A percentile compares a stretch with the other conserved stretches of the same genome.
Conservation (phyloP, 345 rosid species). For the Psidium friedrichsthalianum region DNA sequence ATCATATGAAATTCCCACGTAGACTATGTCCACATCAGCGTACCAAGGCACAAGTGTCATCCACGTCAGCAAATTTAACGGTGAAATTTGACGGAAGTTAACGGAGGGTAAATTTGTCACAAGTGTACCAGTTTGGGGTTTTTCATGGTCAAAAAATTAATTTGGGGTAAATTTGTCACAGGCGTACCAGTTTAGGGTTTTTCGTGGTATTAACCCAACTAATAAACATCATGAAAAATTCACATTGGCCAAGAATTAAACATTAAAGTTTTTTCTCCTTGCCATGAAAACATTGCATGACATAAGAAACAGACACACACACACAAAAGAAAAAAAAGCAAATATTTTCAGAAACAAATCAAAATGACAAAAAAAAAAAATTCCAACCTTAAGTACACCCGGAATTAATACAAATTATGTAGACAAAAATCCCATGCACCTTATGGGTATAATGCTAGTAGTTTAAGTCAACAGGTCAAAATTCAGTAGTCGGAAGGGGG, state of each 20-base stretch:
- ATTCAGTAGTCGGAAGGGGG: background rate
- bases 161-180: too few relatives aligned
- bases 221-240: background rate
- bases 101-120: too few relatives aligned
- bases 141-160: too few relatives aligned
- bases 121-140: too few relatives aligned
- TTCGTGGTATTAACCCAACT: too few relatives aligned
- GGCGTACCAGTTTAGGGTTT: too few relatives aligned
- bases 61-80: too few relatives aligned
- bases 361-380: too few relatives aligned
- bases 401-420: background rate
- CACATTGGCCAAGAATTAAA: background rate
- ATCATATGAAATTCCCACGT: too few relatives aligned
- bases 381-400: background rate
- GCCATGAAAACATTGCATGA: background rate
- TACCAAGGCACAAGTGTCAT: too few relatives aligned
- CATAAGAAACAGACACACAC: background rate
- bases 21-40: too few relatives aligned
- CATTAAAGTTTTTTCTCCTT: background rate
- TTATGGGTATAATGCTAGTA: background rate
- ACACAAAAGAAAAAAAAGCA: background rate
- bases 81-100: too few relatives aligned
- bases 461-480: background rate
- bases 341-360: background rate
- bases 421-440: background rate